Conservation (phyloP, 495 filamentous ascomycete genomes). For the Xylaria scruposa region DNA sequence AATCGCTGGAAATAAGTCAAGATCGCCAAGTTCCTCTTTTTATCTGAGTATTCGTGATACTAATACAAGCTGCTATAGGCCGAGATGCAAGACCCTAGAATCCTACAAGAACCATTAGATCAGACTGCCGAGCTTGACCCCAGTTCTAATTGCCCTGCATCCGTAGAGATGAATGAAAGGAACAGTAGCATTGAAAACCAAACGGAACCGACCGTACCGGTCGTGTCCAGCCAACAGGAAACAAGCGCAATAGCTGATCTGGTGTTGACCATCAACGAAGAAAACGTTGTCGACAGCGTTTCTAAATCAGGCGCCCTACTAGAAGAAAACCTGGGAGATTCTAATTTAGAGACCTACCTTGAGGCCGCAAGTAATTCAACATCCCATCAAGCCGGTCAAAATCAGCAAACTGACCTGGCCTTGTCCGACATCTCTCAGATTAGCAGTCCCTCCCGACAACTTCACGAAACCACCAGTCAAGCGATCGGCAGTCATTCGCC, state of each 20-base stretch:
- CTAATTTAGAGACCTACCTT: not conserved
- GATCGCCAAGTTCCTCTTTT: not conserved
- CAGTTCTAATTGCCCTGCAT: not conserved
- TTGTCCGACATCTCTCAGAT: slow-evolving; percentile 32
- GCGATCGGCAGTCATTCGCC: slow-evolving; percentile 19
- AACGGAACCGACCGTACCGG: not conserved
- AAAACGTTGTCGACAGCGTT: not conserved
- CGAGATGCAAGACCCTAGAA: slow-evolving; percentile 54
- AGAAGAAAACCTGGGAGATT: not conserved
- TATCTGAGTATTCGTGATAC: not conserved
- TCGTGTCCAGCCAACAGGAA: slow-evolving; percentile 3
- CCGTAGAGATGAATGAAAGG: slow-evolving; percentile 1
- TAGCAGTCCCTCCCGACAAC: slow-evolving; percentile 41
- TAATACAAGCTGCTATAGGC: slow-evolving; percentile 24
- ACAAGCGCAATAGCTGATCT: too few species aligned
- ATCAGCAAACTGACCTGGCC: slow-evolving; percentile 24
- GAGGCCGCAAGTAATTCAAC: slow-evolving; percentile 26
- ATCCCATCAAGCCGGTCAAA: slow-evolving; percentile 26
- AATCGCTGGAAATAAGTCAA: not conserved
- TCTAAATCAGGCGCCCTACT: not conserved
- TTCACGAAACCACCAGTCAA: slow-evolving; percentile 37
- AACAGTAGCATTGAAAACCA: not conserved
- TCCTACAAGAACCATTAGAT: slow-evolving; percentile 43
- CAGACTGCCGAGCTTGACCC: slow-evolving; percentile 17
- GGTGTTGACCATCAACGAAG: slow-evolving; percentile 4